Conservation (phyloP, 495 filamentous ascomycete genomes). For the Tuber umbilicatum region DNA sequence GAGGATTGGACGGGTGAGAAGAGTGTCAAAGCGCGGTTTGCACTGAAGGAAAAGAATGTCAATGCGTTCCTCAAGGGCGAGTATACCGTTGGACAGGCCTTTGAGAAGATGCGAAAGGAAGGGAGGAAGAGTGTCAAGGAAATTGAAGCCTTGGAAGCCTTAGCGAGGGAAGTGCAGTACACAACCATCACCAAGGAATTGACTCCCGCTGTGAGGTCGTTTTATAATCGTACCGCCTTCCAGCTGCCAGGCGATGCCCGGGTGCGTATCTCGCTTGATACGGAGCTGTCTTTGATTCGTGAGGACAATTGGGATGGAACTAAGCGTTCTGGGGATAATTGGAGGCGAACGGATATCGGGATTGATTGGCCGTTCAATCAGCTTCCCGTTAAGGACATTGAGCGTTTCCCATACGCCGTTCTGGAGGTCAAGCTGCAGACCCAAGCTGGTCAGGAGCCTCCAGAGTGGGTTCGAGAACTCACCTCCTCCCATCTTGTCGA, state of each 20-base stretch:
- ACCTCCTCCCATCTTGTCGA: conserved; percentile 91
- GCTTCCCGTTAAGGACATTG: conserved; percentile 72
- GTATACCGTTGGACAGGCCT: conserved; percentile 71
- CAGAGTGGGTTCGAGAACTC: conserved; percentile 89
- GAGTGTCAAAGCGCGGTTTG: conserved; percentile 93
- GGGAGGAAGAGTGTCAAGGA: conserved; percentile 85
- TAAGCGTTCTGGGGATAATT: conserved; percentile 73
- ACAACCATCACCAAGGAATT: conserved; percentile 76
- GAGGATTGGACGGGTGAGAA: conserved; percentile 99
- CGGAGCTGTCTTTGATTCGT: conserved; percentile 85
- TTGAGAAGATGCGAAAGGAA: conserved; percentile 91
- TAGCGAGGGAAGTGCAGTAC: conserved; percentile 90
- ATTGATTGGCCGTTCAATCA: conserved; percentile 93
- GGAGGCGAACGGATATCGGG: conserved; percentile 95
- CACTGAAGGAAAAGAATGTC: conserved; percentile 92
- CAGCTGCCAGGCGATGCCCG: conserved; percentile 93
- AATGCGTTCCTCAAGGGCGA: conserved; percentile 80
- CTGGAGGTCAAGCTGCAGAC: conserved; percentile 98
- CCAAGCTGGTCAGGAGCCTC: conserved; percentile 91
- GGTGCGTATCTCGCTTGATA: conserved; percentile 94
- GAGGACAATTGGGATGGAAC: conserved; percentile 90
- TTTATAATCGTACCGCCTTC: conserved; percentile 97
- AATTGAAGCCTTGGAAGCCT: conserved; percentile 79
- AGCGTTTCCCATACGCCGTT: conserved; percentile 91
- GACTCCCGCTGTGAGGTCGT: conserved; percentile 79